Evolutionary conservation across 768 basidiomycete genomes (phyloP), one percentile per base, ranked within the genome.

Genomic region (Trametes meyenii): DNA sequence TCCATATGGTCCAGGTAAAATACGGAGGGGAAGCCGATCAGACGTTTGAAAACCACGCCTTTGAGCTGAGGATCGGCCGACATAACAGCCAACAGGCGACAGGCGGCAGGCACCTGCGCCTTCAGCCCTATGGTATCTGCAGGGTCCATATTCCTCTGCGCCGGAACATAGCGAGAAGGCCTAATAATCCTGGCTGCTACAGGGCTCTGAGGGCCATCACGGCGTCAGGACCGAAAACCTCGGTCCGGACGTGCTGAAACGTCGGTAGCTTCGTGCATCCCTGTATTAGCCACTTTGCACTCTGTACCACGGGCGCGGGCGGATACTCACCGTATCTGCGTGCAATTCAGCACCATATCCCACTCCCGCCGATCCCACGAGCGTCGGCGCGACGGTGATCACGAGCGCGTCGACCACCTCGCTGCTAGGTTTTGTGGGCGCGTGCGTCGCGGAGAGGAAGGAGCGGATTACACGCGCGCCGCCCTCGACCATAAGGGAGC

Each of bases 401-500:
- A 98, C 82, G 19, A 97, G 69, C 13, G 81, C 79, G 72, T 98
- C 91, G 5, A 96, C 79, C 61, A 29, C 71, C 69, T 42, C 17
- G 60, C 36, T 48, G 8, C 10, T 16, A 50, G 13, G 21, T 51
- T 56, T 61, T 8, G 63, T 65, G 10, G 42, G 1, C 12, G 40
- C 29, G 68, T 61, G 57, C 17, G 66, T 62, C 24, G 71, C 65
- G 42, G 48, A 73, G 13, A 94, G 74, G 75, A 94, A 92, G 0
- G 90, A 86, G 6, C 81, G 78, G 58, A 99, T 94, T 64, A 99
- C 80, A 10, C 77, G 75, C 10, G 93, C 90, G 16, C 97, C 97
- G 54, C 97, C 97, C 77, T 99, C 97, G 6, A 98, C 91, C 96
- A 99, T 99, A 56, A 98, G 76, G 12, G 87, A 88, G 12, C 75